Base-by-base conservation (phyloP, 192 early-diverging fungal genomes). In the Paraglomus occultum region DNA sequence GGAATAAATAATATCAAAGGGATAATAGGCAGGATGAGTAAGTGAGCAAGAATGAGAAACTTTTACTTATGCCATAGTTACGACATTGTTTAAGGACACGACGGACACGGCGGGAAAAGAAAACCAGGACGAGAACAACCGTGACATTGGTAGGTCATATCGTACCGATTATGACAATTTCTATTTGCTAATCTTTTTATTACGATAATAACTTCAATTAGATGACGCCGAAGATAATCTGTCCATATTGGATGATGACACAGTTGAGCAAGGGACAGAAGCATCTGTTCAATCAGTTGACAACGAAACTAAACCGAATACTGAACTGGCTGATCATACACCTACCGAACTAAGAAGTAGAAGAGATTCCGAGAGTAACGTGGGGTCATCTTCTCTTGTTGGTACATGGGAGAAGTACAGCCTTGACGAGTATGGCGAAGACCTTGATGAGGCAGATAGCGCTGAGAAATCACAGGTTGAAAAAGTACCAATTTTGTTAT, bases 371-470 rank as follows among this genome's bases (percentile, higher is more conserved):
- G 14, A 40, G 70, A 22, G 38, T 22, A 31, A 31, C 31, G 31
- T 31, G 31, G 31, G 31, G 31, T 31, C 31, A 3, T 31, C 67
- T 42, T 31, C 67, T 42, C 40, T 23, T 5, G 38, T n/a, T 8
- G 49, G 58, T 42, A 55, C 47, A 11, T 77, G 72, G 63, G 78
- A 85, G 54, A 86, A 83, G 68, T 82, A 83, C 22, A 77, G 75
- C 42, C 68, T 82, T 46, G 80, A 85, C 45, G 83, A 82, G 20
- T 84, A 85, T 60, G 86, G 79, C 14, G 75, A 78, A 15, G 81
- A 82, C 63, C 74, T 80, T 23, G 74, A 81, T 38, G 83, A 82
- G 22, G 68, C 69, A 12, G 76, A 82, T 12, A 67, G 47, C 22
- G 51, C 51, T 55, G 46, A 18, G 17, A 43, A 55, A 51, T 17